Evolutionary conservation across 345 rosid species (phyloP).

Genomic region (Lepidium aucheri): DNA sequence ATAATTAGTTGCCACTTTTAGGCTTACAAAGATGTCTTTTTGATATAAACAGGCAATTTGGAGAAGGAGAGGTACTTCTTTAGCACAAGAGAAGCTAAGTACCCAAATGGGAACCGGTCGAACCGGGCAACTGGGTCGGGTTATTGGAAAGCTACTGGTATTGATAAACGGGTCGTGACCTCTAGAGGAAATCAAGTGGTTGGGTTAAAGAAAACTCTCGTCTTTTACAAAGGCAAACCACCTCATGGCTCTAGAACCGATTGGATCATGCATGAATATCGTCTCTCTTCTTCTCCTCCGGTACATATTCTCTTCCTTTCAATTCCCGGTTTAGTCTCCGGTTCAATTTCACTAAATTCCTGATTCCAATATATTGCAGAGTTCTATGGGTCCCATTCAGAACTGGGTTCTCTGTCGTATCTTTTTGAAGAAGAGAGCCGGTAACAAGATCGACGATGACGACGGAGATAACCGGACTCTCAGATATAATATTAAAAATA

Average conservation of each 20-base stretch:
- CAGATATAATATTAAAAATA: constrained; percentile 28
- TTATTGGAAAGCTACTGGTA: constrained; percentile 95
- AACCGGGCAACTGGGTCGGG: constrained; percentile 84
- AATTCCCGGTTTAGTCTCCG: not conserved
- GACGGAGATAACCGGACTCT: constrained; percentile 23
- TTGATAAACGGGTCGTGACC: constrained; percentile 65
- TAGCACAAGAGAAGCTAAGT: constrained; percentile 82
- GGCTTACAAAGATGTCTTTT: not conserved
- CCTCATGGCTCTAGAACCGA: constrained; percentile 80
- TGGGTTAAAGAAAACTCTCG: constrained; percentile 98
- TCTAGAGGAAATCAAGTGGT: constrained; percentile 51
- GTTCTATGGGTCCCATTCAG: constrained; percentile 33
- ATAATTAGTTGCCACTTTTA: not conserved
- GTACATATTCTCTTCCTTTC: not conserved
- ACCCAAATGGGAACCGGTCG: constrained; percentile 87
- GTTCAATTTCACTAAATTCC: not conserved
- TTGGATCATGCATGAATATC: constrained; percentile 99
- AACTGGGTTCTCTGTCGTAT: constrained; percentile 95
- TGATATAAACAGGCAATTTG: constrained; percentile 53
- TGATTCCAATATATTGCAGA: constrained; percentile 27
- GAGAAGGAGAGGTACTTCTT: constrained; percentile 94
- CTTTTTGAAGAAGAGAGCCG: constrained; percentile 73
- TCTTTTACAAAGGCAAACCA: constrained; percentile 87
- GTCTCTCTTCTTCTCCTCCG: constrained; percentile 40
- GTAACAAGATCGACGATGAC: constrained; percentile 40